phyloP scores from a whole-genome alignment of 2,329 filamentous ascomycete species.

The Exophiala oligosperma region DNA sequence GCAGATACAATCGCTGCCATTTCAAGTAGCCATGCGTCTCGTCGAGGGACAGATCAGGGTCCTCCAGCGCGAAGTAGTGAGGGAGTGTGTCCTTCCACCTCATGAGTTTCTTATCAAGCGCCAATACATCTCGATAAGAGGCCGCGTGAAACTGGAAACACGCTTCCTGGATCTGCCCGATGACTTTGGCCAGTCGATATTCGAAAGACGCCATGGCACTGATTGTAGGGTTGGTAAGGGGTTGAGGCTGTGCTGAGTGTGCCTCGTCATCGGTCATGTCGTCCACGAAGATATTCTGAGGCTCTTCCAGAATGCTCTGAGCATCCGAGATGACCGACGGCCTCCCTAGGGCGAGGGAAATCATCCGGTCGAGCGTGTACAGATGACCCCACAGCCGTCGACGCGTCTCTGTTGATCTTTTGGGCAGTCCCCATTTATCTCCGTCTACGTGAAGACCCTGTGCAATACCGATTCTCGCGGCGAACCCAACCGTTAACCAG shows the following conservation, averaged over 20 bases:
- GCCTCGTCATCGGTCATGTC: slow-evolving; percentile 1
- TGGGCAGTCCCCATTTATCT: background rate
- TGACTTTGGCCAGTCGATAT: background rate
- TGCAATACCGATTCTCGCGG: background rate
- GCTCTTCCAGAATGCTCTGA: background rate
- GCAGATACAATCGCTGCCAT: slow-evolving; percentile 4
- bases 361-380: slow-evolving; percentile 4
- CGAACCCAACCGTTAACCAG: slow-evolving; percentile 4
- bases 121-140: background rate
- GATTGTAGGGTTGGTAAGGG: background rate
- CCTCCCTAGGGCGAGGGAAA: background rate
- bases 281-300: slow-evolving; percentile 2
- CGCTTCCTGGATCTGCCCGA: slow-evolving; percentile 2
- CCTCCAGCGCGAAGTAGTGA: background rate
- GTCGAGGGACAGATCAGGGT: background rate
- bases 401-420: background rate
- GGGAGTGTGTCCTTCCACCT: slow-evolving; percentile 1
- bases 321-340: background rate
- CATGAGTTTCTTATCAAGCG: background rate
- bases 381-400: background rate
- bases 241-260: background rate
- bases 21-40: background rate
- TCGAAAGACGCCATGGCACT: background rate
- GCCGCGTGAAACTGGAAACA: background rate
- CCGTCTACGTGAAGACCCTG: slow-evolving; percentile 2